These are phyloP conservation scores for Epichloe baconii DNA, from an alignment of 2,329 filamentous ascomycete genomes.

Conservation along the genomic window DNA sequence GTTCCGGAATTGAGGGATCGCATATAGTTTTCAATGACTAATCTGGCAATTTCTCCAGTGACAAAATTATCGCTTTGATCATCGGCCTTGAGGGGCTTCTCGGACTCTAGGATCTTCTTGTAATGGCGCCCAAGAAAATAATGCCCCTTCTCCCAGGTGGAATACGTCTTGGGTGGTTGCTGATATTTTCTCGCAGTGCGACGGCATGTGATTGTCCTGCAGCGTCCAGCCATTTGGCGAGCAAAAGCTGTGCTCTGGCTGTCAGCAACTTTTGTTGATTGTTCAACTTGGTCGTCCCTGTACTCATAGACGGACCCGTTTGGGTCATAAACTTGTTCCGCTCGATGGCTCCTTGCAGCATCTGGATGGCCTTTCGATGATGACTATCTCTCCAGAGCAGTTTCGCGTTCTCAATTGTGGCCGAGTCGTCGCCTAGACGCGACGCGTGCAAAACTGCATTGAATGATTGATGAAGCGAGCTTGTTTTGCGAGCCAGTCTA, in stretches of 20 bases:
- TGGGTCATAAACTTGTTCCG: slow-evolving; percentile 58
- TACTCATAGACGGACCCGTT: slow-evolving; percentile 23
- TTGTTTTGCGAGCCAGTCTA: slow-evolving; percentile 72
- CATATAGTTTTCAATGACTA: slow-evolving; percentile 89
- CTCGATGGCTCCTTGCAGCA: slow-evolving; percentile 73
- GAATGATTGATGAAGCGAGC: slow-evolving; percentile 76
- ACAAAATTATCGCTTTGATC: slow-evolving; percentile 68
- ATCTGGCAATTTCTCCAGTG: slow-evolving; percentile 70
- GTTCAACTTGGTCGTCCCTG: slow-evolving; percentile 24
- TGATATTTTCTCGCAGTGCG: slow-evolving; percentile 72
- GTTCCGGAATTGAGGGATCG: slow-evolving; percentile 77
- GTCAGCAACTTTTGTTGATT: slow-evolving; percentile 46
- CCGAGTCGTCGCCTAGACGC: slow-evolving; percentile 69
- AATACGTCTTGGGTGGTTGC: slow-evolving; percentile 56
- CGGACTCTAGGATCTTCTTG: slow-evolving; percentile 86
- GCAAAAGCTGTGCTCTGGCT: slow-evolving; percentile 71
- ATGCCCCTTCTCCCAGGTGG: slow-evolving; percentile 88
- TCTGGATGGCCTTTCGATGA: slow-evolving; percentile 88
- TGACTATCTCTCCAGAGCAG: slow-evolving; percentile 89
- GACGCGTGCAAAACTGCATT: slow-evolving; percentile 86
- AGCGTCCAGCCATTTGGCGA: slow-evolving; percentile 92
- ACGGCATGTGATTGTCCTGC: slow-evolving; percentile 86
- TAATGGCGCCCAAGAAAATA: slow-evolving; percentile 96
- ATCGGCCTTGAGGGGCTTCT: slow-evolving; percentile 60
- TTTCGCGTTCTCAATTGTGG: slow-evolving; percentile 87